Evolutionary conservation across 441 rosid genomes (phyloP).

Genomic region (Cnidoscolus chayamansa): DNA sequence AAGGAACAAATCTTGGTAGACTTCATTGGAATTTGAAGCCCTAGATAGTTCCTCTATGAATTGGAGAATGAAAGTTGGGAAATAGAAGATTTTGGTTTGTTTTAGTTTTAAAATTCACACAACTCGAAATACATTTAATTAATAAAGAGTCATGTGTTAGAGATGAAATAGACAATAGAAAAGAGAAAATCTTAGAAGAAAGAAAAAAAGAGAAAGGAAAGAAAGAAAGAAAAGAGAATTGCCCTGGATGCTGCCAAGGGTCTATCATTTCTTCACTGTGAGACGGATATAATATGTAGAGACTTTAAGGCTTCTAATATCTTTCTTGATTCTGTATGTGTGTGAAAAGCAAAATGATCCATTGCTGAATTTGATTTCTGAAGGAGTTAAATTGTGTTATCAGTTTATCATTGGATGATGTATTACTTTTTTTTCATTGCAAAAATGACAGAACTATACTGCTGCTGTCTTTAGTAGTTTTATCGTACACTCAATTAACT

Average conservation of each 20-base stretch:
- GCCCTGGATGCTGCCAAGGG: conserved; percentile 87
- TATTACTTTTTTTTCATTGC: conserved; percentile 11
- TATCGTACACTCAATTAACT: too few relatives aligned
- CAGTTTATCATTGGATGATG: conserved; percentile 7
- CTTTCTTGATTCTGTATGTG: conserved; percentile 70
- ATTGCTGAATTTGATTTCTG: background rate
- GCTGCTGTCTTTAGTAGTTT: conserved; percentile 24
- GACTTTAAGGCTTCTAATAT: conserved; percentile 81
- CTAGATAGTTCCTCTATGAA: too few relatives aligned
- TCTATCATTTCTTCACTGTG: conserved; percentile 72
- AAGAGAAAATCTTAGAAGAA: too few relatives aligned
- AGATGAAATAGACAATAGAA: too few relatives aligned
- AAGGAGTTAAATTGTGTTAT: background rate
- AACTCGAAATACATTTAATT: too few relatives aligned
- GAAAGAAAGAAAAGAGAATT: conserved; percentile 21
- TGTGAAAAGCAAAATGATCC: background rate
- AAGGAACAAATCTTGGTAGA: too few relatives aligned
- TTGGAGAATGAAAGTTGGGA: too few relatives aligned
- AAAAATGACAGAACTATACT: conserved; percentile 45
- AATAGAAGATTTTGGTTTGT: too few relatives aligned
- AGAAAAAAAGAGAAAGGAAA: too few relatives aligned
- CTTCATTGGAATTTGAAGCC: too few relatives aligned
- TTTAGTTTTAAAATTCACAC: too few relatives aligned
- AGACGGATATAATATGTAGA: conserved; percentile 70
- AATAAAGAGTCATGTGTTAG: too few relatives aligned